Evolutionary conservation across 768 basidiomycete species (phyloP), one percentile per base, ranked within the genome.

Genomic region (Lactarius hatsudake): DNA sequence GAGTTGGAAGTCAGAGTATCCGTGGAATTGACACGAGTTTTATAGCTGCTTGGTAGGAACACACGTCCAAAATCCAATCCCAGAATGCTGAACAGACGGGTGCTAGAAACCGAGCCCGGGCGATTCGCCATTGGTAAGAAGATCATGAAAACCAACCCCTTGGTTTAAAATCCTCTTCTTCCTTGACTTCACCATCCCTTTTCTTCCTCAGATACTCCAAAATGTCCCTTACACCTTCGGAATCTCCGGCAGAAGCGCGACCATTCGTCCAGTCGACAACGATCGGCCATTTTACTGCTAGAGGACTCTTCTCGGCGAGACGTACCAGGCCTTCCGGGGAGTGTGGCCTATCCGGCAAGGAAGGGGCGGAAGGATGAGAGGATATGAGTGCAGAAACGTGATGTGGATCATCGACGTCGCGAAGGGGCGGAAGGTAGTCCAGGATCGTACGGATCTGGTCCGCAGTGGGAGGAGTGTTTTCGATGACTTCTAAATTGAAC

Each of bases 191-290:
- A 0, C 89, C 89, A 69, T 92, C 91, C 63, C 90, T 78, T 65
- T 79, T 82, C 77, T 84, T 84, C 72, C 90, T 78, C 63, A 93
- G 68, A 32, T 76, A 79, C 69, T 93, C 91, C 73, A 93, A 72
- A 18, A 93, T 87, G 1, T 74, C 73, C 62, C 82, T 83, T n/a
- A 91, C 91, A 23, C 87, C 86, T 7, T 90, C 87, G 20, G 87
- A 78, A 66, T 88, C 85, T 0, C 91, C 91, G 0, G 91, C 76
- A 23, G 82, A 82, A 12, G 85, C 89, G 51, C 81, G 81, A 1
- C 91, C 91, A 28, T 80, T 82, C 18, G 79, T 76, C 91, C 91
- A 93, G 71, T 93, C 86, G 2, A 93, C 91, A 0, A 93, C 88
- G 56, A 93, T 82, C 0, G 91, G 91, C 90, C 89, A 93, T 69